A percentile compares a stretch with the other conserved stretches of the same genome.
Evolutionary conservation across 2,329 filamentous ascomycete genomes (phyloP).

Genomic region (Cordyceps cateniannulata): DNA sequence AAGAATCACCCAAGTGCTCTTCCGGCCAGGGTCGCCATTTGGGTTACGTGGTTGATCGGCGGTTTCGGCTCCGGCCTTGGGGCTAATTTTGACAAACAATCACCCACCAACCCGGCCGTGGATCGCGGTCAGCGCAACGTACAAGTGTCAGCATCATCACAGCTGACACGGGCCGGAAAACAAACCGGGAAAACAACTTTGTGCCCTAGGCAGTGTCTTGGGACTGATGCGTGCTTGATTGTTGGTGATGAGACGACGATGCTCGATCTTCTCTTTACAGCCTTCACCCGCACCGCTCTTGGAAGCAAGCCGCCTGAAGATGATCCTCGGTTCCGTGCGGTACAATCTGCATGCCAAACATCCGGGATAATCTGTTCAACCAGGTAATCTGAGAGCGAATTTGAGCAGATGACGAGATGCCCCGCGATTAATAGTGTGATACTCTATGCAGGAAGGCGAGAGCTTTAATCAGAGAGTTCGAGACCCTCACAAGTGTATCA

Average conservation of each 20-base stretch:
- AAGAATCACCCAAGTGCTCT: not conserved
- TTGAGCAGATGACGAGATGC: not conserved
- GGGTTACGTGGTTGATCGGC: not conserved
- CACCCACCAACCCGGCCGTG: not conserved
- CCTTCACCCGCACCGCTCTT: too few relatives aligned
- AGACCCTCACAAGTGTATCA: too few relatives aligned
- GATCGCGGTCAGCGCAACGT: not conserved
- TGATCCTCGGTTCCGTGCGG: not conserved
- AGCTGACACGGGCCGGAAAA: not conserved
- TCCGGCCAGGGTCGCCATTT: not conserved
- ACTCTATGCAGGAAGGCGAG: too few relatives aligned
- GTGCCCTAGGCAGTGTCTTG: not conserved
- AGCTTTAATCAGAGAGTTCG: too few relatives aligned
- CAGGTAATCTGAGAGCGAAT: not conserved
- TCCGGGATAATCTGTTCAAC: not conserved
- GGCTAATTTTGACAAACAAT: not conserved
- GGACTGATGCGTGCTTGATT: not conserved
- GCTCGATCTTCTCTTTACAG: not conserved
- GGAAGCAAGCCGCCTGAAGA: too few relatives aligned
- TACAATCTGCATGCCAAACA: not conserved
- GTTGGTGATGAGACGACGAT: not conserved
- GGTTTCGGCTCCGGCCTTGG: not conserved
- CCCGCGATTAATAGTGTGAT: not conserved
- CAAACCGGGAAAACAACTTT: not conserved
- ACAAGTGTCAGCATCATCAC: conserved; percentile 9